phyloP scores from a whole-genome alignment of 192 early-diverging fungal genomes.

The Entomortierella beljakovae region DNA sequence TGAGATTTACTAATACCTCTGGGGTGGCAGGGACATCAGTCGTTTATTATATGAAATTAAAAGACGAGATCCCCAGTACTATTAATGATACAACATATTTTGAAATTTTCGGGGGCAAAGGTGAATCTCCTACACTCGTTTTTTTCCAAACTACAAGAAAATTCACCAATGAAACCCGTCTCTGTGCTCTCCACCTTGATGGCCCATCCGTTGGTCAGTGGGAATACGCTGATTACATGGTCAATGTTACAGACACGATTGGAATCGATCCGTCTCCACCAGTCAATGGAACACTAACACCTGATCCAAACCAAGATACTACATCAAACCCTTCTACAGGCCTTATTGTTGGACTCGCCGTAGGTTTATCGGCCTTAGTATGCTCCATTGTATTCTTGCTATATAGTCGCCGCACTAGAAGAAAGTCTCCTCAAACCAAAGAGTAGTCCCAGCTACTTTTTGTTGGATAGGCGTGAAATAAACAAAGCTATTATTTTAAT shows the following conservation, averaged over 20 bases:
- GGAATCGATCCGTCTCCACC: neutral
- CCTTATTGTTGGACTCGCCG: constrained; percentile 1
- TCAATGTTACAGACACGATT: constrained; percentile 11
- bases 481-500: no score
- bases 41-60: neutral
- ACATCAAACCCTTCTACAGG: neutral
- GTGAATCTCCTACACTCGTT: neutral
- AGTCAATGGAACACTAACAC: neutral
- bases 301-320: neutral
- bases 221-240: neutral
- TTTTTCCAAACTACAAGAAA: neutral
- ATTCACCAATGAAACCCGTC: neutral
- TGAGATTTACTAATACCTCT: no score
- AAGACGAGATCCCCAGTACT: neutral
- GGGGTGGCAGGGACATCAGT: neutral
- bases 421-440: no score
- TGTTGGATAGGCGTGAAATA: no score
- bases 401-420: no score
- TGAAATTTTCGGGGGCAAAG: neutral
- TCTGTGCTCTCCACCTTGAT: neutral
- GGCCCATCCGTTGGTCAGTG: constrained; percentile 3
- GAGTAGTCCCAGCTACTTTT: no score
- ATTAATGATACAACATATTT: neutral
- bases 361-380: no score
- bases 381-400: no score